Evolutionary conservation across 2,329 filamentous ascomycete genomes (phyloP), one percentile per base, ranked within the genome.

Genomic region (Sordariomycetes sp.): DNA sequence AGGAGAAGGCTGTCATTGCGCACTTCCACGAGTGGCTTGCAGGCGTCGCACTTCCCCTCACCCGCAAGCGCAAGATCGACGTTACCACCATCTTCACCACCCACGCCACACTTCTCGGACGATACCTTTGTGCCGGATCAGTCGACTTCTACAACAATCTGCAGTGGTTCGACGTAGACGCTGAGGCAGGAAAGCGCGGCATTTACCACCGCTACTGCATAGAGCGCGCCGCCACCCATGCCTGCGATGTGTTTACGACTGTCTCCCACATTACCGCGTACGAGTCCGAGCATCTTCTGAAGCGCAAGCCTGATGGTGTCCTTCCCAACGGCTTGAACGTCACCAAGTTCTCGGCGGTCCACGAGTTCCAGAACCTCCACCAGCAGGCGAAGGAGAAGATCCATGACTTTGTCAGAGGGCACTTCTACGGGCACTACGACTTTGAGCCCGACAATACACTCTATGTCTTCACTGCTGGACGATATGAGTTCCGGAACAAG

Each of bases 131-230:
- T 56, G 92, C 92, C 33, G 92, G 92, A 35, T 95, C 88, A 0
- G 92, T 96, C 42, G 92, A 98, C 57, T 96, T 98, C 57, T 98
- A 98, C 73, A 98, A 96, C 68, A 95, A 96, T 58, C 73, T 98
- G 34, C 90, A 96, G 59, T 83, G 79, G 64, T 96, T 98, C 53
- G 90, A 98, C 54, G 87, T 94, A 20, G 92, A 98, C 56, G 79
- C 86, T 6, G 92, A 98, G 62, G 92, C 92, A 14, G 92, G 92
- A 41, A 96, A 95, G 70, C 85, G 92, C 50, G 92, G 92, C 38
- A 96, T 98, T 57, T 98, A 96, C 66, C 92, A 98, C 65, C 72
- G 92, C 39, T 96, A 96, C 68, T 96, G 92, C 65, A 94, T 98
- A 51, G 92, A 98, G 64, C 82, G 92, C 43, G 90, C 86, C 30